phyloP scores from a whole-genome alignment of 805 yeast genomes.

The Starmerella stigmatis region DNA sequence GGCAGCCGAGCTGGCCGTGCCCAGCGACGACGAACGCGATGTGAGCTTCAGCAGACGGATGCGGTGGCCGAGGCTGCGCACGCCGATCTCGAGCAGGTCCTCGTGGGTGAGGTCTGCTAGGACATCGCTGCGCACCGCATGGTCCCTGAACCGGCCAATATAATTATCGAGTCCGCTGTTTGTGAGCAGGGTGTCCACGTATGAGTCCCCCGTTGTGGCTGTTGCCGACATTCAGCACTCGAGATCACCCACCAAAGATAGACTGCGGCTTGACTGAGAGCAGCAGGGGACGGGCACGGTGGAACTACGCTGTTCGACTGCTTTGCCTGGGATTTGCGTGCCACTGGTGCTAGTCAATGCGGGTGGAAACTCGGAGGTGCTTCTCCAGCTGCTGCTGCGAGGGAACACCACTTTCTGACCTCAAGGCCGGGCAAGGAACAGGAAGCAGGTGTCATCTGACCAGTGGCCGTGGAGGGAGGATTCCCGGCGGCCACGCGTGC shows the following conservation, averaged over 20 bases:
- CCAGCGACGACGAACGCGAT: conserved; percentile 23
- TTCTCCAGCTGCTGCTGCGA: too few species aligned
- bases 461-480: too few species aligned
- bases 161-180: conserved; percentile 20
- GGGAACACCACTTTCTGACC: too few species aligned
- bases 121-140: conserved; percentile 64
- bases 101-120: conserved; percentile 57
- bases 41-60: conserved; percentile 49
- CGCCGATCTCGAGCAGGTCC: conserved; percentile 67
- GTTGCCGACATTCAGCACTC: not conserved
- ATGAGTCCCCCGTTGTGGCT: not conserved
- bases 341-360: too few species aligned
- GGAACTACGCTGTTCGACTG: too few species aligned
- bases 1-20: not conserved
- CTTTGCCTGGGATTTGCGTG: too few species aligned
- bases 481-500: too few species aligned
- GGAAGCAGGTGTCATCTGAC: too few species aligned
- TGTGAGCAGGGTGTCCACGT: conserved; percentile 6
- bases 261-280: too few species aligned
- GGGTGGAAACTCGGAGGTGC: too few species aligned
- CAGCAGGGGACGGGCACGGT: too few species aligned
- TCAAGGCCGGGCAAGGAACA: too few species aligned
- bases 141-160: conserved; percentile 35
- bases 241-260: not conserved
- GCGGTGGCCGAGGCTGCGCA: conserved; percentile 43